Evolutionary conservation across 345 rosid genomes (phyloP), one percentile per base, ranked within the genome.

Genomic region (Lepidium didymum): DNA sequence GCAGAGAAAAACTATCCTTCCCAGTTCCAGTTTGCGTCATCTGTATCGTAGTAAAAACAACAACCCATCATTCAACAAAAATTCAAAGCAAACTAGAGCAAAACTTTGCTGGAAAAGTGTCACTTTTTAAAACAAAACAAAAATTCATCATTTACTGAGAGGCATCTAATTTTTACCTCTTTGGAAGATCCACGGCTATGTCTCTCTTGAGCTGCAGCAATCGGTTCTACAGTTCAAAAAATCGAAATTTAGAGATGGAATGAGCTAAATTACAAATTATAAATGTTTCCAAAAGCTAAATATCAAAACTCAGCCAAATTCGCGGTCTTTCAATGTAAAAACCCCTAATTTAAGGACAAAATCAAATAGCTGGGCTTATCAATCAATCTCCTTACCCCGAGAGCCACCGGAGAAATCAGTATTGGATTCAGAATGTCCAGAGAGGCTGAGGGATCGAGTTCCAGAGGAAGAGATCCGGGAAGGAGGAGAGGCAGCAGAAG

Each of bases 21-120:
- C 80, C 84, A 16, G 57, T 14, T 49, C 78, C 63, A 45, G 3
- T 8, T n/a, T 55, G 82, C 60, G 74, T 91, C 83, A 94, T 87
- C 99, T 91, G 75, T 57, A 68, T 18, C 52, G 8, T 56, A 52
- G 37, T 23, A 11, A 10, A 27, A 18, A 15, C 3, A 44, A 11
- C 8, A 15, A 51, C 41, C 14, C 3, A 44, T 14, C 37, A 37
- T 4, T 10, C 13, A 29, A 33, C 14, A 25, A 23, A 13, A 50
- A n/a, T 5, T 5, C 7, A 58, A 58, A 27, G 33, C n/a, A 49
- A 31, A n/a, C 10, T 11, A 19, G 16, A 56, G 18, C 13, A 16
- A 10, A 33, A 25, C 19, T 23, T 11, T 21, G 23, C 23, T 21
- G 23, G 23, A 21, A 21, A 21, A 21, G 23, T 21, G 1, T 21